Conservation (phyloP, 768 basidiomycete genomes). For the Aureoboletus auriporus region DNA sequence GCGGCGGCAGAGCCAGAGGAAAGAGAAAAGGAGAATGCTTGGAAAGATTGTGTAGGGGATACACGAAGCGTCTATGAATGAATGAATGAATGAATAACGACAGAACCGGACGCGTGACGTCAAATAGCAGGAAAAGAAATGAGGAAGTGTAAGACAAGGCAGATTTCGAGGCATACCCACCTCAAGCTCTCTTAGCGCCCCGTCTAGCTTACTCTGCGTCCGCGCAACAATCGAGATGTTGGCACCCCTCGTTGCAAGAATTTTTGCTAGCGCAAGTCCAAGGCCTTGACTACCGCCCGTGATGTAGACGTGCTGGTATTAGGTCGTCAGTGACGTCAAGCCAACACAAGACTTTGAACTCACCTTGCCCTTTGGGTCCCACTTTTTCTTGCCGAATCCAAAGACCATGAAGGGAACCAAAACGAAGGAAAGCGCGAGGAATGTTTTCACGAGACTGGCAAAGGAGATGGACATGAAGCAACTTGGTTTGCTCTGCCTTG, state of each 20-base stretch:
- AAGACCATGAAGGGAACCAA: constrained; percentile 15
- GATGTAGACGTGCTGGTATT: constrained; percentile 71
- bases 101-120: not conserved
- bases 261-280: constrained; percentile 67
- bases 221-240: constrained; percentile 85
- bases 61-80: constrained; percentile 45
- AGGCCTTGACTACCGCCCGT: constrained; percentile 84
- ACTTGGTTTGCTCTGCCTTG: too few species aligned
- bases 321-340: not conserved
- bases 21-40: constrained; percentile 64
- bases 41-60: constrained; percentile 56
- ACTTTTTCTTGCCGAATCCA: constrained; percentile 31
- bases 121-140: too few species aligned
- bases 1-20: constrained; percentile 47
- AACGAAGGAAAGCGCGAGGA: constrained; percentile 12
- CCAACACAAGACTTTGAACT: not conserved
- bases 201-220: constrained; percentile 57
- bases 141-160: not conserved
- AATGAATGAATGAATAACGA: not conserved
- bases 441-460: not conserved
- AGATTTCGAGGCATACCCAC: constrained; percentile 34
- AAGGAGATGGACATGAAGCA: not conserved
- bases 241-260: constrained; percentile 66
- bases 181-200: constrained; percentile 60
- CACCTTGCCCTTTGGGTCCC: constrained; percentile 48